Evolutionary conservation across 1,284 basidiomycete species (phyloP).

Genomic region (Quambalaria eucalypti): DNA sequence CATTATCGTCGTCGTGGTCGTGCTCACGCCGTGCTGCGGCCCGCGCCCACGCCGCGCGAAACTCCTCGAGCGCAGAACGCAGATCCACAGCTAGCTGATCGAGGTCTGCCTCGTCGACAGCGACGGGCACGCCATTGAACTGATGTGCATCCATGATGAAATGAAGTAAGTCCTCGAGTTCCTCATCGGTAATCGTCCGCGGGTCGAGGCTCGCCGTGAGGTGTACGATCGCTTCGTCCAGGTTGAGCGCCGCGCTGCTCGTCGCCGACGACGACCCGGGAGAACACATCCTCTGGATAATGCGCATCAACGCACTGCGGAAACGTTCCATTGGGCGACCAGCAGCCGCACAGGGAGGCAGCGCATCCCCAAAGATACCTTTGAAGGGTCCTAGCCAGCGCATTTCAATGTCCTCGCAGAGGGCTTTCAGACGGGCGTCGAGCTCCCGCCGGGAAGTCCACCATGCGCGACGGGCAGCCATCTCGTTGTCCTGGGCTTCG

Average conservation of each 20-base stretch:
- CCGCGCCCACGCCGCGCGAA: slow-evolving; percentile 12
- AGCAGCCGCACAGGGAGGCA: neutral
- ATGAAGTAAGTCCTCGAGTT: slow-evolving; percentile 86
- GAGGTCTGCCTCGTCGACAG: slow-evolving; percentile 83
- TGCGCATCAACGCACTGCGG: slow-evolving; percentile 18
- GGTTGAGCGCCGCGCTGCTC: slow-evolving; percentile 55
- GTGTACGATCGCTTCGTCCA: slow-evolving; percentile 66
- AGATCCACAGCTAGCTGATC: slow-evolving; percentile 59
- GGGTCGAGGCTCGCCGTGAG: slow-evolving; percentile 75
- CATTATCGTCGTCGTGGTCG: slow-evolving; percentile 54
- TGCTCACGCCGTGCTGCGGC: slow-evolving; percentile 49
- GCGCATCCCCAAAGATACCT: slow-evolving; percentile 10
- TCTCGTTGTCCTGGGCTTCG: slow-evolving; percentile 48
- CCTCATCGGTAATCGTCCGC: slow-evolving; percentile 70
- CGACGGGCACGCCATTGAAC: slow-evolving; percentile 78
- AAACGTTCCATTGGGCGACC: slow-evolving; percentile 3
- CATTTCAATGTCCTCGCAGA: slow-evolving; percentile 79
- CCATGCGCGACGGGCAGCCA: slow-evolving; percentile 61
- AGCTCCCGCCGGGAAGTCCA: slow-evolving; percentile 71
- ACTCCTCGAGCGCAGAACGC: slow-evolving; percentile 32
- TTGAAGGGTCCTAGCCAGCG: slow-evolving; percentile 98
- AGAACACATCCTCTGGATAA: slow-evolving; percentile 50
- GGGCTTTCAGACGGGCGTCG: slow-evolving; percentile 64
- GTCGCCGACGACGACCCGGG: slow-evolving; percentile 43
- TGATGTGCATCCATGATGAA: slow-evolving; percentile 90